Percentiles rank a stretch among this genome's conserved stretches.
Evolutionary conservation across 352 stramenopile species (phyloP).

Genomic region (Thraustochytrium striatum): DNA sequence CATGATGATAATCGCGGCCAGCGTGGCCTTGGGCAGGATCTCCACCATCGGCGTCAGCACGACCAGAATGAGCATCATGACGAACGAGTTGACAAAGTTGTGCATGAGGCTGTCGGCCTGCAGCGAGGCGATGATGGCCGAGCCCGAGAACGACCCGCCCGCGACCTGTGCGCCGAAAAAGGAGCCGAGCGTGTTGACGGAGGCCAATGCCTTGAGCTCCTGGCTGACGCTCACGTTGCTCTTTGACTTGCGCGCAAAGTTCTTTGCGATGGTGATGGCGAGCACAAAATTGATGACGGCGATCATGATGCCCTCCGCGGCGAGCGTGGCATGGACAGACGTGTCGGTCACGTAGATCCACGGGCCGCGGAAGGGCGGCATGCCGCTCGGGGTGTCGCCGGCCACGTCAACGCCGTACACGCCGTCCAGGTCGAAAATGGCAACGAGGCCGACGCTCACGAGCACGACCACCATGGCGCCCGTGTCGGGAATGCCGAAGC

Average conservation of each 20-base stretch:
- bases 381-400: neutral
- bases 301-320: neutral
- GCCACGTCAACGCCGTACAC: neutral
- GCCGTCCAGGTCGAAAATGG: constrained; percentile 14
- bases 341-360: constrained; percentile 11
- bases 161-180: constrained; percentile 34
- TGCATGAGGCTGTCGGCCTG: constrained; percentile 31
- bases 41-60: constrained; percentile 30
- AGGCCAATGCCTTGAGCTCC: constrained; percentile 22
- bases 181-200: constrained; percentile 6
- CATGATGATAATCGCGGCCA: constrained; percentile 31
- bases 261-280: constrained; percentile 24
- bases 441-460: constrained; percentile 11
- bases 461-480: constrained; percentile 15
- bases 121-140: constrained; percentile 17
- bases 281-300: constrained; percentile 45
- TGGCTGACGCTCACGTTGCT: neutral
- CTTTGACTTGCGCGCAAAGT: constrained; percentile 16
- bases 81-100: constrained; percentile 37
- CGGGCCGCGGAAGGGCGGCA: neutral
- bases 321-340: neutral
- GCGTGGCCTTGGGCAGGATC: constrained; percentile 31
- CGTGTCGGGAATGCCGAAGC: constrained; percentile 4
- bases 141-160: constrained; percentile 26
- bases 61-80: constrained; percentile 41